Conservation (phyloP, 2,329 filamentous ascomycete genomes). For the Mollisiaceae sp. region DNA sequence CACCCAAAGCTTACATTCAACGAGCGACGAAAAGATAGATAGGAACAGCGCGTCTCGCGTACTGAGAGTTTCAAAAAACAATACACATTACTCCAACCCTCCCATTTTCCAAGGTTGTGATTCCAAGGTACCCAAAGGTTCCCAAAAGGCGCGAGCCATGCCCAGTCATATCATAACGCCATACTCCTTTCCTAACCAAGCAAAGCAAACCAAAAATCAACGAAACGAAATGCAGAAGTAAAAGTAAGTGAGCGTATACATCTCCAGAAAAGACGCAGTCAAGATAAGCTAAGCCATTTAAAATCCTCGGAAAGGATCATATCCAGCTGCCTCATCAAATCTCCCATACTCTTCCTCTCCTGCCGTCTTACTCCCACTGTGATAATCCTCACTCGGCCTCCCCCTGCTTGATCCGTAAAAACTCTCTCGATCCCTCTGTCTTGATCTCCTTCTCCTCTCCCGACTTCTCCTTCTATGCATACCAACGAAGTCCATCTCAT, state of each 20-base stretch:
- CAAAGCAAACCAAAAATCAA: not conserved
- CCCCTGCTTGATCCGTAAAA: constrained; percentile 34
- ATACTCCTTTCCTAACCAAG: constrained; percentile 4
- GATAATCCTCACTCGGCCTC: constrained; percentile 54
- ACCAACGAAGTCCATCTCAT: constrained; percentile 40
- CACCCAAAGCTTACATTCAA: not conserved
- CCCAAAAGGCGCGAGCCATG: constrained; percentile 21
- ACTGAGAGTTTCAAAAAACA: not conserved
- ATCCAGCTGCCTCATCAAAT: constrained; percentile 48
- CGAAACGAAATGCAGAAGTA: not conserved
- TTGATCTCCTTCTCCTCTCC: constrained; percentile 37
- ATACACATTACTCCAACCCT: constrained; percentile 12
- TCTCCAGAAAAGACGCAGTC: not conserved
- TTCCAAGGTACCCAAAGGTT: not conserved
- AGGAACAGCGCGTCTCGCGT: constrained; percentile 2
- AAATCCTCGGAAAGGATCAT: constrained; percentile 68
- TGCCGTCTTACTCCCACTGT: constrained; percentile 52
- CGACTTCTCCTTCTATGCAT: constrained; percentile 37
- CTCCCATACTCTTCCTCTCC: constrained; percentile 58
- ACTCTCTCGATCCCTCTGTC: constrained; percentile 37
- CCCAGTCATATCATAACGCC: constrained; percentile 24
- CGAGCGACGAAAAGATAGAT: not conserved
- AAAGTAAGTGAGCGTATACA: not conserved
- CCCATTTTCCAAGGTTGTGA: not conserved
- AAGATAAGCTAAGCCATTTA: constrained; percentile 41